These are phyloP conservation scores for Suillus placidus DNA, from an alignment of 768 basidiomycete genomes.

Conservation along the genomic window DNA sequence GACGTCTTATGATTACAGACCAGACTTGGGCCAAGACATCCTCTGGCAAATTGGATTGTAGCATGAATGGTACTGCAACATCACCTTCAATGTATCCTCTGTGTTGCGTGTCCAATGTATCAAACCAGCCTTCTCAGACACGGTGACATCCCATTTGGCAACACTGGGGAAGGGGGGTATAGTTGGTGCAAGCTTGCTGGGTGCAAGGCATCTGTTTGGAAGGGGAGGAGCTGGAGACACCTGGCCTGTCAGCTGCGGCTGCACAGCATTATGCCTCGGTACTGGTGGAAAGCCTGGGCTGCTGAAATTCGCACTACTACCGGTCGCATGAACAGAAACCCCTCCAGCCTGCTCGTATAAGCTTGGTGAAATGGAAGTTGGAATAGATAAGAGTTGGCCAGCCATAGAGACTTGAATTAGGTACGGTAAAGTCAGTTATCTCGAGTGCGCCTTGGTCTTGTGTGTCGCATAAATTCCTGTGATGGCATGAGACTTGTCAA, in stretches of 20 bases:
- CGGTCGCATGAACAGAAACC: slow-evolving; percentile 57
- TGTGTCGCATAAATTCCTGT: slow-evolving; percentile 93
- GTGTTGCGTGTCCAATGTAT: slow-evolving; percentile 72
- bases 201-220: slow-evolving; percentile 24
- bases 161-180: slow-evolving; percentile 34
- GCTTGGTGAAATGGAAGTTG: slow-evolving; percentile 75
- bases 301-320: slow-evolving; percentile 58
- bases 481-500: background rate
- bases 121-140: slow-evolving; percentile 82
- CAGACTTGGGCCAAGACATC: slow-evolving; percentile 89
- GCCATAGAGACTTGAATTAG: slow-evolving; percentile 94
- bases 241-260: slow-evolving; percentile 52
- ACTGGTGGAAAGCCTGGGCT: slow-evolving; percentile 56
- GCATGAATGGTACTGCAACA: slow-evolving; percentile 93
- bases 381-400: slow-evolving; percentile 69
- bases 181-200: slow-evolving; percentile 22
- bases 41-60: slow-evolving; percentile 83
- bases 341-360: slow-evolving; percentile 79
- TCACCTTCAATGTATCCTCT: slow-evolving; percentile 89
- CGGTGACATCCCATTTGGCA: slow-evolving; percentile 79
- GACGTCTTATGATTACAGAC: slow-evolving; percentile 46
- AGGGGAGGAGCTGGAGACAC: slow-evolving; percentile 27
- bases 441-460: slow-evolving; percentile 90
- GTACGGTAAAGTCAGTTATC: slow-evolving; percentile 88
- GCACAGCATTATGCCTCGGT: slow-evolving; percentile 64